Evolutionary conservation across 1,139 yeast species (phyloP), one percentile per base, ranked within the genome.

Genomic region (Pichia sp.): DNA sequence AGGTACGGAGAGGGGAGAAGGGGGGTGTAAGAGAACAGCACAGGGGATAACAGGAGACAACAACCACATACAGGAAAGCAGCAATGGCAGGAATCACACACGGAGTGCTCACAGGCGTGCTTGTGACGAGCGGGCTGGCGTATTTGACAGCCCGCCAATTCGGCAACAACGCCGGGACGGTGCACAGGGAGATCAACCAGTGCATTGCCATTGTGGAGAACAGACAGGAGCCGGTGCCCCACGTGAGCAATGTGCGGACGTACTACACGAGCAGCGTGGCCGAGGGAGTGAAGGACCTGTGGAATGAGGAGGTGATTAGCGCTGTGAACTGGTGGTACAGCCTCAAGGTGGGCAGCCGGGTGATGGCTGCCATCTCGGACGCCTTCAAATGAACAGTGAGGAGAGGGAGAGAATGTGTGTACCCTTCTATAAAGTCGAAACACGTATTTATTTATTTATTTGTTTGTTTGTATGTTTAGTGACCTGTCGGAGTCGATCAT

Each of bases 241-340:
- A 67, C 65, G 58, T 69, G 65, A 60, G 68, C 58, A 66, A 68
- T 45, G 58, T 63, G 18, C 60, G 74, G 25, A 69, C 74, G 22
- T 78, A 75, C 54, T 64, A 69, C 41, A 74, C 81, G 43, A 73
- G 76, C 41, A 70, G 74, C 40, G 62, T 81, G 43, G 62, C 63
- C 10, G 93, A 88, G 66, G 83, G 91, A 0, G 74, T 79, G 57
- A 87, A 84, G 61, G 96, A 88, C 63, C 74, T 87, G 46, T 88
- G 96, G 96, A 85, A 88, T 63, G 83, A 80, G 50, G 95, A 87
- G 65, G 78, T 88, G 49, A 75, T 85, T 57, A 75, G 73, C 47
- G 77, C 79, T 59, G 89, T 83, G 25, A 83, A 83, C 60, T 85
- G 88, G 83, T 59, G 81, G 34, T 66, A 65, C 42, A 56, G 60